Base-by-base conservation (phyloP, 805 yeast genomes). In the Pichia paraexigua region DNA sequence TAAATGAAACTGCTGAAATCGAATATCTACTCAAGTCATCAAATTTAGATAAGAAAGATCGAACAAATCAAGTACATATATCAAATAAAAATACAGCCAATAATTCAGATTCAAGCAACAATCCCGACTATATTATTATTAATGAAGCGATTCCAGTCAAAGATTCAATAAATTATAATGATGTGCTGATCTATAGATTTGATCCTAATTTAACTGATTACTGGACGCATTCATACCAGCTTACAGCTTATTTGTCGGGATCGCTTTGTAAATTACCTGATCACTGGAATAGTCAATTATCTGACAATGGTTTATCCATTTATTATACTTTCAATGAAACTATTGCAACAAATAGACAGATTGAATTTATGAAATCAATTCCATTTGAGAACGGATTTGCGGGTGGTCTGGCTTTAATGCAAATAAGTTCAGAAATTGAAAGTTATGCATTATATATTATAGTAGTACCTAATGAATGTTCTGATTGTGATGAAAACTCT, bases 221-320 rank as follows among this genome's bases (percentile, higher is more conserved):
- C 25, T 49, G 40, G 21, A 48, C 50, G 10, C 51, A 70, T 41
- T 68, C 68, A 54, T 77, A 72, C 58, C 74, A 78, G 57, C 66
- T 71, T 49, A 65, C 78, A 62, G 66, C 78, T 43, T 79, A 76
- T 56, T 52, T 79, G 18, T 73, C 79, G 17, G 83, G 80, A 2
- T 77, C 77, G 49, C 68, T 79, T 15, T 78, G 82, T 55, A 55
- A 63, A 6, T 41, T 66, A n/a, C 72, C 73, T 1, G 47, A 42
- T 1, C 47, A 37, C 2, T 58, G 57, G 59, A 51, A 55, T 35
- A 21, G 43, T 2, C 22, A 32, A 17, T 24, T 43, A 13, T n/a
- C 51, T 0, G 40, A 44, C 9, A 63, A 64, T 49, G 67, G 67
- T 2, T 41, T 67, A 9, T 49, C 53, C 17, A 28, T 67, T 0